Conservation (phyloP, 78 protist species). For the Monosiga brevicollis region DNA sequence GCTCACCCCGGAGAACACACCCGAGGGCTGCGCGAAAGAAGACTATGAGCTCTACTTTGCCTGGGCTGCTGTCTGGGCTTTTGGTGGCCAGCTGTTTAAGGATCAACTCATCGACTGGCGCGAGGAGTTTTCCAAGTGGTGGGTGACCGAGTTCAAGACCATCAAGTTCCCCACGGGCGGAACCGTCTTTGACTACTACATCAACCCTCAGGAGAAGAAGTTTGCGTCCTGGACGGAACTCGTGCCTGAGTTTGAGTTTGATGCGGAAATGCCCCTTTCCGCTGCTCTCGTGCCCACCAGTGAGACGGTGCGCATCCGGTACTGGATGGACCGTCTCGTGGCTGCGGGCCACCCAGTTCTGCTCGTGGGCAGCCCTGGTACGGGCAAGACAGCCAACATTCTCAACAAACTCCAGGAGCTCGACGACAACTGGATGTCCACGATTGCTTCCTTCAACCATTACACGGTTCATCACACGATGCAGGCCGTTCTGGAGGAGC, state of each 20-base stretch:
- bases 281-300: constrained; percentile 30
- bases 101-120: constrained; percentile 39
- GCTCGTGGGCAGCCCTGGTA: constrained; percentile 73
- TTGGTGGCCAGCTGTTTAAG: constrained; percentile 48
- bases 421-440: constrained; percentile 7
- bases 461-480: constrained; percentile 47
- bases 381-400: constrained; percentile 68
- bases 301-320: constrained; percentile 31
- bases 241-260: constrained; percentile 23
- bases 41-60: constrained; percentile 30
- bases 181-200: constrained; percentile 56
- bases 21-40: constrained; percentile 21
- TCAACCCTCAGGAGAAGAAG: constrained; percentile 18
- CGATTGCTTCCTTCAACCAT: constrained; percentile 56
- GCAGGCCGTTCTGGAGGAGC: constrained; percentile 50
- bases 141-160: constrained; percentile 26
- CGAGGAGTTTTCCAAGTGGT: constrained; percentile 50
- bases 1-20: constrained; percentile 13
- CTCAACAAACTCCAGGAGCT: constrained; percentile 1
- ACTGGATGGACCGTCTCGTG: constrained; percentile 21
- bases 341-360: constrained; percentile 29
- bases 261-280: constrained; percentile 18
- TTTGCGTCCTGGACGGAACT: constrained; percentile 37
- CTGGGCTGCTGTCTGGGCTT: constrained; percentile 65
- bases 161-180: constrained; percentile 24